phyloP scores from a whole-genome alignment of 1,139 yeast species.

The Hyphopichia fennica region DNA sequence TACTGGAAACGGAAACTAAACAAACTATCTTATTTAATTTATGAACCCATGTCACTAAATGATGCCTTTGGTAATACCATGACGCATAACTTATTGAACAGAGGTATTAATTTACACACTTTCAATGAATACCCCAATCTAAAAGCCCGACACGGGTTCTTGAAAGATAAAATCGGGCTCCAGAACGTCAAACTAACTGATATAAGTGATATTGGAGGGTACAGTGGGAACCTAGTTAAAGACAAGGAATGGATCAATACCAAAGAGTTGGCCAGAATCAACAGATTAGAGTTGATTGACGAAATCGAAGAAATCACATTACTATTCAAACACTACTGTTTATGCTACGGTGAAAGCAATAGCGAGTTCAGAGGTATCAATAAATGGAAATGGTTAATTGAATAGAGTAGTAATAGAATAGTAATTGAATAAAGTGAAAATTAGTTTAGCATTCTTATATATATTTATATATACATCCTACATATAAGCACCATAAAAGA shows the following conservation, averaged over 20 bases:
- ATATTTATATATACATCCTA: background rate
- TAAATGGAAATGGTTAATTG: constrained; percentile 3
- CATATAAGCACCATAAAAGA: background rate
- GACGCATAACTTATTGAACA: constrained; percentile 64
- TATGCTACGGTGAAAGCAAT: constrained; percentile 21
- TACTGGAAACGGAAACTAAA: constrained; percentile 26
- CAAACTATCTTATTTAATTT: constrained; percentile 49
- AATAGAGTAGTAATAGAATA: no score
- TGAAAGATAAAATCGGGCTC: constrained; percentile 21
- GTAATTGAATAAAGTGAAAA: no score
- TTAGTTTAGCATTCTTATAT: no score
- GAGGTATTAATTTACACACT: constrained; percentile 75
- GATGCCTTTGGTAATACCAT: constrained; percentile 83
- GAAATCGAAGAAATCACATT: constrained; percentile 84
- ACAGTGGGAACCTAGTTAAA: constrained; percentile 30
- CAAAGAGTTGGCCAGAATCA: constrained; percentile 53
- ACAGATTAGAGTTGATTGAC: constrained; percentile 74
- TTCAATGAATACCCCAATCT: constrained; percentile 37
- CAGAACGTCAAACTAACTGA: constrained; percentile 40
- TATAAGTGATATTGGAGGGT: constrained; percentile 59
- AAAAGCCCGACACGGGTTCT: constrained; percentile 43
- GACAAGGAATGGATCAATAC: constrained; percentile 42
- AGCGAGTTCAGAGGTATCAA: background rate
- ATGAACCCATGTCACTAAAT: constrained; percentile 80
- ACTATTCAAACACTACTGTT: constrained; percentile 75